Conservation (phyloP, 2,329 filamentous ascomycete species). For the Cladosporium sp. region DNA sequence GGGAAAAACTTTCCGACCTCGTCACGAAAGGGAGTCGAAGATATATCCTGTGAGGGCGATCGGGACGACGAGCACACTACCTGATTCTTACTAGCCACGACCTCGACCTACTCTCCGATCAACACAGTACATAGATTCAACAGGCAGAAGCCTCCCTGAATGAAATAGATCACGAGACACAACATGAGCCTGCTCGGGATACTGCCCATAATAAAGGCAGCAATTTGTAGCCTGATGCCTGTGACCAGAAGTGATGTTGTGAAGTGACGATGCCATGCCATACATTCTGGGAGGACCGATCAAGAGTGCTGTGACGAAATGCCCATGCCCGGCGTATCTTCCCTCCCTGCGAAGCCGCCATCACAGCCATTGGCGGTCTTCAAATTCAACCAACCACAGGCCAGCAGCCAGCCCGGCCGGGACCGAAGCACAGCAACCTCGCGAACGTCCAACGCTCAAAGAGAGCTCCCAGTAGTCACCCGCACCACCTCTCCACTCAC, state of each 20-base stretch:
- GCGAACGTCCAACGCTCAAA: neutral
- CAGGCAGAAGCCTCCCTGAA: neutral
- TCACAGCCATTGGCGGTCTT: neutral
- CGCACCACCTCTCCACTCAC: conserved; percentile 4
- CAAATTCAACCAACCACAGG: neutral
- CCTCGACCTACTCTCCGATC: neutral
- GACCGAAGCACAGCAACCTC: neutral
- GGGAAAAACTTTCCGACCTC: neutral
- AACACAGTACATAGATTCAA: neutral
- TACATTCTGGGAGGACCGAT: too few relatives aligned
- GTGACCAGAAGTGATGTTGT: too few relatives aligned
- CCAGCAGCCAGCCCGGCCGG: neutral
- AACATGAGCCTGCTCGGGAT: too few relatives aligned
- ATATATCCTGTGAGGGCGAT: neutral
- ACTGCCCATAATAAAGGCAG: too few relatives aligned
- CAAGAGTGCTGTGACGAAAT: too few relatives aligned
- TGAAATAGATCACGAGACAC: too few relatives aligned
- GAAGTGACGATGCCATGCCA: too few relatives aligned
- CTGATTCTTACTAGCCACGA: neutral
- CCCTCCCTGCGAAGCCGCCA: neutral
- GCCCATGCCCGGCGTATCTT: neutral
- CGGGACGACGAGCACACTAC: neutral
- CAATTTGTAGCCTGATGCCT: too few relatives aligned
- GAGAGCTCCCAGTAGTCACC: neutral
- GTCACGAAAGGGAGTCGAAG: neutral